Evolutionary conservation across 495 filamentous ascomycete species (phyloP).

Genomic region (Cenococcum geophilum): DNA sequence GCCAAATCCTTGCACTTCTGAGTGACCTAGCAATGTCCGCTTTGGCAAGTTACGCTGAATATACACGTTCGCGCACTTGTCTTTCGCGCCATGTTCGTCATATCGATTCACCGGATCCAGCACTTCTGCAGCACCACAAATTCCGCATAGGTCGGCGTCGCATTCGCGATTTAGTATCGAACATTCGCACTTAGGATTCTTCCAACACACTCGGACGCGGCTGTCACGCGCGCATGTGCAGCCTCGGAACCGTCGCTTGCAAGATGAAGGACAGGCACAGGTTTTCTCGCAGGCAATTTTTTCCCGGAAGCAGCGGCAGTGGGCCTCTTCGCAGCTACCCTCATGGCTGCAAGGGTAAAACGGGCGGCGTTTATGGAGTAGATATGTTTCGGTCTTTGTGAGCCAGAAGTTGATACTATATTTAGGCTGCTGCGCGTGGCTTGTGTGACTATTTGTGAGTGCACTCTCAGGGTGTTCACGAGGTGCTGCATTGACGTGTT

Average conservation of each 20-base stretch:
- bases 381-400: slow-evolving; percentile 10
- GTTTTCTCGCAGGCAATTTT: slow-evolving; percentile 60
- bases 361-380: slow-evolving; percentile 28
- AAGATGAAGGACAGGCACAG: slow-evolving; percentile 55
- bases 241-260: slow-evolving; percentile 58
- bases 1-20: slow-evolving; percentile 57
- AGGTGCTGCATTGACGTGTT: not conserved
- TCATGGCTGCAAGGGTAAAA: slow-evolving; percentile 41
- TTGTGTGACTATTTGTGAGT: not conserved
- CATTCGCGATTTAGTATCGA: slow-evolving; percentile 60
- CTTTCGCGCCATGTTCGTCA: slow-evolving; percentile 45
- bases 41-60: slow-evolving; percentile 58
- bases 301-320: slow-evolving; percentile 50
- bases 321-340: slow-evolving; percentile 39
- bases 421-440: not conserved
- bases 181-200: slow-evolving; percentile 52
- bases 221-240: slow-evolving; percentile 53
- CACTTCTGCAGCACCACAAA: slow-evolving; percentile 57
- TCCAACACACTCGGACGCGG: slow-evolving; percentile 44
- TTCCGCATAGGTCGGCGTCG: slow-evolving; percentile 60
- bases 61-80: slow-evolving; percentile 55
- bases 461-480: not conserved
- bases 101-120: slow-evolving; percentile 55
- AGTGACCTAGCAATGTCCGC: slow-evolving; percentile 55
- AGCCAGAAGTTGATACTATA: slow-evolving; percentile 1